These are phyloP conservation scores for Emergomyces pasteurianus DNA, from an alignment of 2,329 filamentous ascomycete species.

Conservation along the genomic window DNA sequence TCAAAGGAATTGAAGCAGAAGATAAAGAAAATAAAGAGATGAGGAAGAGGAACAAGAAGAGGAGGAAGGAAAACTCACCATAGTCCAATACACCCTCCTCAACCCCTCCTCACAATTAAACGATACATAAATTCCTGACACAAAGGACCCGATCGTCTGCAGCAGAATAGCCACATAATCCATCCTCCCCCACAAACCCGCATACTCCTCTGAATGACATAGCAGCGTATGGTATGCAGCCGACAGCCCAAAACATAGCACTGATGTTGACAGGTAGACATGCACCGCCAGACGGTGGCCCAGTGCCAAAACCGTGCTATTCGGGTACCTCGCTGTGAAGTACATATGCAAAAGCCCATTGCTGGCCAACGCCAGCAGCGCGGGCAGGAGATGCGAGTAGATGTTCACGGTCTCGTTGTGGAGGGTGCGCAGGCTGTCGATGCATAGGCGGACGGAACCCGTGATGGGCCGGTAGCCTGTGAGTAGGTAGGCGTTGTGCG, in stretches of 20 bases:
- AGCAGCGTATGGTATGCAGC: slow-evolving; percentile 18
- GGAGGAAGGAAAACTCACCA: slow-evolving; percentile 11
- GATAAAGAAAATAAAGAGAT: neutral
- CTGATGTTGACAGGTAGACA: slow-evolving; percentile 60
- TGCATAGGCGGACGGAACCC: slow-evolving; percentile 47
- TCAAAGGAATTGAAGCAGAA: slow-evolving; percentile 10
- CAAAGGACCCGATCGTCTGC: slow-evolving; percentile 20
- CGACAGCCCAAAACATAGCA: slow-evolving; percentile 52
- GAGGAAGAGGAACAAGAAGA: too few relatives aligned
- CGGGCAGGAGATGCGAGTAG: slow-evolving; percentile 59
- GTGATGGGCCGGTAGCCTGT: slow-evolving; percentile 53
- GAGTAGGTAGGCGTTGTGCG: slow-evolving; percentile 58
- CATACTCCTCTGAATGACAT: slow-evolving; percentile 16
- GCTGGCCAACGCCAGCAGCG: slow-evolving; percentile 40
- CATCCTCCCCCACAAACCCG: slow-evolving; percentile 13
- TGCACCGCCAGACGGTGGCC: slow-evolving; percentile 16
- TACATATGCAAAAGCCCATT: slow-evolving; percentile 6
- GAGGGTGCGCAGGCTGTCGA: slow-evolving; percentile 47
- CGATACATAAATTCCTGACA: slow-evolving; percentile 22
- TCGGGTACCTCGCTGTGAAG: slow-evolving; percentile 6
- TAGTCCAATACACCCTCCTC: slow-evolving; percentile 19
- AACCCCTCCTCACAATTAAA: slow-evolving; percentile 19
- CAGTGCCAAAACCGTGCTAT: neutral
- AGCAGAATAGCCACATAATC: slow-evolving; percentile 21
- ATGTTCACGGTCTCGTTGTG: slow-evolving; percentile 63